These are phyloP conservation scores for Starmerella khaoyaiensis DNA, from an alignment of 805 yeast genomes.

Conservation along the genomic window DNA sequence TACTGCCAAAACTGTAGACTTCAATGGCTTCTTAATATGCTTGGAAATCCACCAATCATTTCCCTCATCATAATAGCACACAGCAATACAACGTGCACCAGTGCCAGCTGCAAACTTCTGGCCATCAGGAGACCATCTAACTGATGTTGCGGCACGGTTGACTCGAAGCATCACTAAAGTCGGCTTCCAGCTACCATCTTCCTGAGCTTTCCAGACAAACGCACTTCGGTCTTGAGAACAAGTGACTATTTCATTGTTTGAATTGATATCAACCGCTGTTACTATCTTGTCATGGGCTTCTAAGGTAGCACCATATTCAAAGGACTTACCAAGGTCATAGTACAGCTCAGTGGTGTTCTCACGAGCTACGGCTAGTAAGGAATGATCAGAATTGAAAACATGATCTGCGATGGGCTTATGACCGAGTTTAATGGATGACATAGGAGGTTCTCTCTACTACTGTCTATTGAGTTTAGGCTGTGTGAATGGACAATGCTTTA, in stretches of 20 bases:
- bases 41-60: conserved; percentile 99
- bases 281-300: conserved; percentile 58
- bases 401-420: conserved; percentile 85
- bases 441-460: conserved; percentile 22
- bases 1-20: conserved; percentile 68
- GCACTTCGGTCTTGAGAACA: conserved; percentile 98
- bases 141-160: conserved; percentile 88
- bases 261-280: conserved; percentile 84
- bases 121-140: conserved; percentile 93
- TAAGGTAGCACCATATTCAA: conserved; percentile 52
- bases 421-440: conserved; percentile 46
- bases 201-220: conserved; percentile 77
- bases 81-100: conserved; percentile 85
- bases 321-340: conserved; percentile 38
- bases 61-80: conserved; percentile 89
- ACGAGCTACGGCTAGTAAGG: conserved; percentile 67
- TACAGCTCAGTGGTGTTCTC: conserved; percentile 66
- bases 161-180: conserved; percentile 85
- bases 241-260: conserved; percentile 74
- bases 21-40: conserved; percentile 90
- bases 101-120: conserved; percentile 93
- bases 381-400: conserved; percentile 59
- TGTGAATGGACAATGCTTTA: too few species aligned
- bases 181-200: conserved; percentile 58
- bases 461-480: conserved; percentile 1